Conservation (phyloP, 768 basidiomycete species). For the Ramaria rubella region DNA sequence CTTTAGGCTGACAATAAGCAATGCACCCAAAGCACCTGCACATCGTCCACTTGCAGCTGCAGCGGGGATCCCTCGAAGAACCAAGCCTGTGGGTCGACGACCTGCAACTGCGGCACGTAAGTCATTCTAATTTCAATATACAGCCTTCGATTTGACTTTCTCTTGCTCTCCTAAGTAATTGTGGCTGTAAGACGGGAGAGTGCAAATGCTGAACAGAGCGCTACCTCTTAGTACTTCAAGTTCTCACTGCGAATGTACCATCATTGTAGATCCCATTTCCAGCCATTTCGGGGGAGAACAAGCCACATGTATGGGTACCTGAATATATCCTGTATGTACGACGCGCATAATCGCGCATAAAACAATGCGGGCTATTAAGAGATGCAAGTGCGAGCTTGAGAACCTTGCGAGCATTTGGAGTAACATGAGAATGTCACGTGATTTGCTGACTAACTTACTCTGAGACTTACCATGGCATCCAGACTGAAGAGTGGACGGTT, state of each 20-base stretch:
- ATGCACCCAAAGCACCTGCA: background rate
- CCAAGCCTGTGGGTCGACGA: background rate
- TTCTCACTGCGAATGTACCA: background rate
- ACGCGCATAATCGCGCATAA: background rate
- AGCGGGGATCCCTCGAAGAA: background rate
- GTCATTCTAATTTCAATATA: background rate
- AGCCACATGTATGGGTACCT: background rate
- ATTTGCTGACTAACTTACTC: background rate
- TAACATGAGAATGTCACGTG: background rate
- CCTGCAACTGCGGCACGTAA: background rate
- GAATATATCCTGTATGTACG: background rate
- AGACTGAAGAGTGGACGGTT: conserved; percentile 58
- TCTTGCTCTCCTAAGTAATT: background rate
- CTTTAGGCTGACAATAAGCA: background rate
- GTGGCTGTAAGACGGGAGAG: background rate
- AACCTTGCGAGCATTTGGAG: background rate
- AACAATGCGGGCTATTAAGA: background rate
- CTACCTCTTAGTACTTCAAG: background rate
- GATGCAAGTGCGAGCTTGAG: background rate
- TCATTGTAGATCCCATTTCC: background rate
- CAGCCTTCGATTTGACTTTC: background rate
- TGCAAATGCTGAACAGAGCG: background rate
- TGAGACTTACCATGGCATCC: conserved; percentile 48
- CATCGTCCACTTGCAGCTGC: background rate
- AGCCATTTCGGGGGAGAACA: background rate